A percentile compares a stretch with the other conserved stretches of the same genome.
These are phyloP conservation scores for Physcomitrium patens DNA, from an alignment of 225 moss, liverwort and hornwort genomes.

Conservation along the genomic window DNA sequence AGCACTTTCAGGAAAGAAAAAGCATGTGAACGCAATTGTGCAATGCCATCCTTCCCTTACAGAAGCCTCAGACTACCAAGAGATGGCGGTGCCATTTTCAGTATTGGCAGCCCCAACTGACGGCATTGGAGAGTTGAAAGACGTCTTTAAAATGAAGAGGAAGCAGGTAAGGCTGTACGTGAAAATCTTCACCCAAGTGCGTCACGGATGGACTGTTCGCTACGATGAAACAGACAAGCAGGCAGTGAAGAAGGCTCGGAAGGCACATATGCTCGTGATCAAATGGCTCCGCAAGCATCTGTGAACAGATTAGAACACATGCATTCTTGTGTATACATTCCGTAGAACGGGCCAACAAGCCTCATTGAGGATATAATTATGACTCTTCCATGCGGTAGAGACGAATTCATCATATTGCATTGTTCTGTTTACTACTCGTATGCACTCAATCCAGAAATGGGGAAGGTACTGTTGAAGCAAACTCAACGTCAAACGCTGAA, in stretches of 20 bases:
- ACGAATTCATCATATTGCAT: no score
- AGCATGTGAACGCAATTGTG: slow-evolving; percentile 28
- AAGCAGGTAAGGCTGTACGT: slow-evolving; percentile 26
- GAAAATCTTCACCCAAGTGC: slow-evolving; percentile 33
- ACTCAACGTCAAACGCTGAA: no score
- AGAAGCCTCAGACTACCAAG: slow-evolving; percentile 29
- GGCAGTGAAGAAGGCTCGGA: slow-evolving; percentile 42
- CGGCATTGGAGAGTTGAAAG: not conserved
- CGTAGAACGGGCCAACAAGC: no score
- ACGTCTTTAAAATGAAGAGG: not conserved
- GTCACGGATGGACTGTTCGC: slow-evolving; percentile 51
- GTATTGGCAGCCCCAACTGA: slow-evolving; percentile 18
- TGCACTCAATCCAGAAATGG: no score
- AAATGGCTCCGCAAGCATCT: slow-evolving; percentile 43
- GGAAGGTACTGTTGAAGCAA: no score
- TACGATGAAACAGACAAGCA: slow-evolving; percentile 38
- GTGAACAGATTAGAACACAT: not conserved
- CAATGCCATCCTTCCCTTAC: slow-evolving; percentile 40
- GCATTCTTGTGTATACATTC: no score
- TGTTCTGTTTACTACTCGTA: no score
- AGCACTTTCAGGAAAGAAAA: slow-evolving; percentile 23
- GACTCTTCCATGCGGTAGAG: no score
- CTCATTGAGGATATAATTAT: no score
- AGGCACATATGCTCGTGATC: slow-evolving; percentile 53
- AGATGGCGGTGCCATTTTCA: slow-evolving; percentile 25